phyloP scores from a whole-genome alignment of 2,329 filamentous ascomycete genomes.

The Tolypocladium tundrense region DNA sequence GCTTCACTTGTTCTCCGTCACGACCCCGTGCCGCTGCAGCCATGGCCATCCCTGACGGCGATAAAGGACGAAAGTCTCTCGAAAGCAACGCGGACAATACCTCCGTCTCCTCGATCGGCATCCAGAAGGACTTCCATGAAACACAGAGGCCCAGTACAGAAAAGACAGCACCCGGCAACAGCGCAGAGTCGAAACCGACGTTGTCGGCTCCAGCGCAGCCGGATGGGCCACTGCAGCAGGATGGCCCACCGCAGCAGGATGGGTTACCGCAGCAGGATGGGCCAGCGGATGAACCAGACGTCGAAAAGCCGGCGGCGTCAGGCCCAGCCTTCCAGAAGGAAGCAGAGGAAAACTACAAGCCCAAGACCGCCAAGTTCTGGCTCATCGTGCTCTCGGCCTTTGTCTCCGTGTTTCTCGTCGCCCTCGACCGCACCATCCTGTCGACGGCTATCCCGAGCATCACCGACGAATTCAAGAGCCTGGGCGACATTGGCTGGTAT shows the following conservation, averaged over 20 bases:
- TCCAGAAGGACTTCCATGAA: neutral
- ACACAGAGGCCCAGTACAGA: neutral
- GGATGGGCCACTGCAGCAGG: too few relatives aligned
- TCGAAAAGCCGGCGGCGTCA: slow-evolving; percentile 7
- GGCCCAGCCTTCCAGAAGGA: slow-evolving; percentile 14
- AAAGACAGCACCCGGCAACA: neutral
- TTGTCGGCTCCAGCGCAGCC: neutral
- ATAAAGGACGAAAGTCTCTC: neutral
- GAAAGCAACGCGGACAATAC: neutral
- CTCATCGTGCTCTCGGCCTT: slow-evolving; percentile 43
- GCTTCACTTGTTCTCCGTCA: neutral
- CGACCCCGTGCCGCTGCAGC: neutral
- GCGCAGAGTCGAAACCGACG: neutral
- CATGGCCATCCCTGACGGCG: neutral
- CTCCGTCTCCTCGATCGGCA: neutral
- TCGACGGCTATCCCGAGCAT: slow-evolving; percentile 44
- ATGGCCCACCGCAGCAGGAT: neutral
- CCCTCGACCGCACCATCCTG: slow-evolving; percentile 47
- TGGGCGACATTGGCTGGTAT: slow-evolving; percentile 56
- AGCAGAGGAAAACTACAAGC: slow-evolving; percentile 34
- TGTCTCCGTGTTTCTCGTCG: slow-evolving; percentile 45
- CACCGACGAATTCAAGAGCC: slow-evolving; percentile 45
- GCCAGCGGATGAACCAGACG: slow-evolving; percentile 3
- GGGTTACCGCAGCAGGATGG: neutral
- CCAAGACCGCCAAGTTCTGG: slow-evolving; percentile 45